Evolutionary conservation across 352 stramenopile species (phyloP).

Genomic region (Elongisporangium senticosum): DNA sequence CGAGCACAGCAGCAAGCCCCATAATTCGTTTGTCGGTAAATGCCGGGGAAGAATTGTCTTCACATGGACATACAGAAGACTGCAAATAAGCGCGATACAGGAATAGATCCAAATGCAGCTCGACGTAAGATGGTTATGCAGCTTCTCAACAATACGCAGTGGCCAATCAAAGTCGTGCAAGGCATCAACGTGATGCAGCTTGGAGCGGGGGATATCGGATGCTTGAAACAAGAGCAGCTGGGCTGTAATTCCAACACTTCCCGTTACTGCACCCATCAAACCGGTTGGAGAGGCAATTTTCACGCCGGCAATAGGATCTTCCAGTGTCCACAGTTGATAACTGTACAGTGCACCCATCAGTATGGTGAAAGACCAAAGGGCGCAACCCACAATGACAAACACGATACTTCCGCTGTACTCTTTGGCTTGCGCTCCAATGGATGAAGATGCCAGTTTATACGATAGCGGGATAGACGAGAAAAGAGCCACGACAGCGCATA

Average conservation of each 20-base stretch:
- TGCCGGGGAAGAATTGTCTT: constrained; percentile 22
- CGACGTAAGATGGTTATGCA: constrained; percentile 8
- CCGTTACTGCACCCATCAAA: constrained; percentile 47
- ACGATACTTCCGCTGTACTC: constrained; percentile 36
- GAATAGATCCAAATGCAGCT: constrained; percentile 17
- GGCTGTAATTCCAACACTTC: constrained; percentile 35
- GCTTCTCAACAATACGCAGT: constrained; percentile 1
- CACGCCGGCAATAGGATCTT: constrained; percentile 9
- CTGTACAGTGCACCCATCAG: constrained; percentile 40
- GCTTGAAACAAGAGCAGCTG: constrained; percentile 44
- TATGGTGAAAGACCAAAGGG: constrained; percentile 55
- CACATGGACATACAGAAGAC: constrained; percentile 20
- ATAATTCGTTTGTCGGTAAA: constrained; percentile 20
- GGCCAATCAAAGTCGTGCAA: constrained; percentile 6
- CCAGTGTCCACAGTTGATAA: constrained; percentile 30
- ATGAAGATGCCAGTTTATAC: constrained; percentile 32
- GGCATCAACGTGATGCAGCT: not conserved
- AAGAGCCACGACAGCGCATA: constrained; percentile 39
- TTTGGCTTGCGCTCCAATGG: constrained; percentile 23
- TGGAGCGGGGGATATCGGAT: constrained; percentile 10
- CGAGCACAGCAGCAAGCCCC: constrained; percentile 26
- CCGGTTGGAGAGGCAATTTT: constrained; percentile 10
- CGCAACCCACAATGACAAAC: constrained; percentile 41
- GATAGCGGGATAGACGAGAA: constrained; percentile 46
- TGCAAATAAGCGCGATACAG: constrained; percentile 5